Base-by-base conservation (phyloP, 176 grass and related monocot species). In the Panicum miliaceum region DNA sequence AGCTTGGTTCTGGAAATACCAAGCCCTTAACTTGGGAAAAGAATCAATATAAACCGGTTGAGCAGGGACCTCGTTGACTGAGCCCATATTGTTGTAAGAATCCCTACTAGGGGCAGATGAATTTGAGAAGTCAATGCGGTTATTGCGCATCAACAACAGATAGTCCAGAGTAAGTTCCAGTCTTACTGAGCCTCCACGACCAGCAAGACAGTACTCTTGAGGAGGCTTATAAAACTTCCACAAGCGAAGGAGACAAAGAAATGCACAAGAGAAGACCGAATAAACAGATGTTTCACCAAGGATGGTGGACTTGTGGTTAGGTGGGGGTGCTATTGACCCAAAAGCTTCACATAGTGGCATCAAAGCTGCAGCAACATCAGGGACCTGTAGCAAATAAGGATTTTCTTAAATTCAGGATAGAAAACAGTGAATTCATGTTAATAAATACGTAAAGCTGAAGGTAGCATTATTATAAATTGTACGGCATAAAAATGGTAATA, bases 1-100 rank as follows among this genome's bases (percentile, higher is more conserved):
- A 81, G 96, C 96, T 89, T 99, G 93, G 90, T 99, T 99, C 83
- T 99, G 91, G n/a, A 94, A 86, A 72, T 96, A 89, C 96, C 96
- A 99, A 81, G 93, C 88, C 27, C 84, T 89, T 85, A 99, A 84
- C 78, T 94, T 99, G 46, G 96, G 96, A 52, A 99, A 99, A 29
- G 93, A 99, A 78, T 99, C 96, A 68, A 99, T 94, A 78, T 99
- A 99, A 82, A 96, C 46, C 12, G 83, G 83, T 52, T 92, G 85
- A 71, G 82, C 73, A 85, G 85, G 69, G 77, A 84, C 80, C 81
- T 90, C 81, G 1, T 84, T 71, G 53, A 85, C 71, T 61, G 76
- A 78, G 27, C 79, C 89, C 61, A 40, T 60, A 81, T 69, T 82
- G 59, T 69, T 84, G 70, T 48, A 58, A 66, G 43, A 82, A 82